Evolutionary conservation across 2,329 filamentous ascomycete species (phyloP).

Genomic region (Cordyceps farinosa): DNA sequence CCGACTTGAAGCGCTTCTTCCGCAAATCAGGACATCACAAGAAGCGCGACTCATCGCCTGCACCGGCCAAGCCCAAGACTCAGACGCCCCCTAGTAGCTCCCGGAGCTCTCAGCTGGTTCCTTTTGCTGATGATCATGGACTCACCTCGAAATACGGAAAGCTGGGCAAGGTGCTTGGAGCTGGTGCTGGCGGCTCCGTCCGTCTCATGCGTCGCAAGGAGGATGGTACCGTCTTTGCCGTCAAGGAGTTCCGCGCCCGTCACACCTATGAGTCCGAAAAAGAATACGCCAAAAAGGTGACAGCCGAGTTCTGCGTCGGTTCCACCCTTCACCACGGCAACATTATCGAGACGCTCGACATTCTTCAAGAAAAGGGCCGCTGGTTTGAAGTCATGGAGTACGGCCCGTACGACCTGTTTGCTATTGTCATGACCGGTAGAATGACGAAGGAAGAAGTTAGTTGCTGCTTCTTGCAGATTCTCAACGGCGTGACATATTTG

Average conservation of each 20-base stretch:
- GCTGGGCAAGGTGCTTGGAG: slow-evolving; percentile 87
- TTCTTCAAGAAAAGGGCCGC: slow-evolving; percentile 86
- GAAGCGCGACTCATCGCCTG: slow-evolving; percentile 64
- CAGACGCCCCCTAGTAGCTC: slow-evolving; percentile 45
- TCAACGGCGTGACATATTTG: slow-evolving; percentile 90
- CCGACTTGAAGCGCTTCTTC: slow-evolving; percentile 95
- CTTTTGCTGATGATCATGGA: slow-evolving; percentile 92
- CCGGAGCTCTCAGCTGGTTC: slow-evolving; percentile 60
- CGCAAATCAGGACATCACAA: slow-evolving; percentile 67
- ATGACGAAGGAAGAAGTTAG: slow-evolving; percentile 90
- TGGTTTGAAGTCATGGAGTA: slow-evolving; percentile 99
- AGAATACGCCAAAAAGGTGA: slow-evolving; percentile 97
- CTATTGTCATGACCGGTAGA: slow-evolving; percentile 97
- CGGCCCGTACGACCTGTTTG: slow-evolving; percentile 91
- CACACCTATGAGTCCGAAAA: slow-evolving; percentile 92
- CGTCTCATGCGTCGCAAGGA: slow-evolving; percentile 89
- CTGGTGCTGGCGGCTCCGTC: slow-evolving; percentile 91
- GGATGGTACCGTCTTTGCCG: slow-evolving; percentile 90
- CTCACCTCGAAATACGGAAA: slow-evolving; percentile 91
- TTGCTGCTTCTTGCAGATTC: slow-evolving; percentile 89
- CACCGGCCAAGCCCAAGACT: slow-evolving; percentile 49
- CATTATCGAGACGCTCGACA: slow-evolving; percentile 96
- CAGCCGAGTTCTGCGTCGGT: slow-evolving; percentile 96
- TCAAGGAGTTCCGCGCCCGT: slow-evolving; percentile 91
- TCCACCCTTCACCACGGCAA: slow-evolving; percentile 97